Evolutionary conservation across 176 grass and related monocot species (phyloP).

Genomic region (Juncus effusus): DNA sequence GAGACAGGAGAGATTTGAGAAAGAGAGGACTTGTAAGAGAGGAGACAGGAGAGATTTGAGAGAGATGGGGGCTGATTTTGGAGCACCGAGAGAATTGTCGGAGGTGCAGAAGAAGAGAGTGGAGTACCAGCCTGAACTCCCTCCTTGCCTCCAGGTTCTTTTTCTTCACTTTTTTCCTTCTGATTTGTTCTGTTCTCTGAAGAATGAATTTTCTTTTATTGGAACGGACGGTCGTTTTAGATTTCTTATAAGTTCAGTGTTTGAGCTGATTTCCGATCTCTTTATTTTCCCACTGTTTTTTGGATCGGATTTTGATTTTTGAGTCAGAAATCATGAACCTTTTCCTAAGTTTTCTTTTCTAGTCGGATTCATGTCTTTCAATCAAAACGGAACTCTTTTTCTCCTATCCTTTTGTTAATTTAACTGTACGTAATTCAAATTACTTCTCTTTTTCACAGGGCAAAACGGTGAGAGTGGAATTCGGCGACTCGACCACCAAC

Average conservation of each 20-base stretch:
- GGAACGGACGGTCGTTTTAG: not conserved
- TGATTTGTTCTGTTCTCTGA: too few species aligned
- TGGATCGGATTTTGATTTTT: not conserved
- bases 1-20: not conserved
- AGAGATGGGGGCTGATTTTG: constrained; percentile 29
- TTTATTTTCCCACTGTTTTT: not conserved
- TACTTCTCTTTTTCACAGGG: constrained; percentile 25
- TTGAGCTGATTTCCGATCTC: constrained; percentile 3
- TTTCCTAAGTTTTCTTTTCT: too few species aligned
- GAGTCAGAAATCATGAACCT: too few species aligned
- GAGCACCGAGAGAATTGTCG: constrained; percentile 20
- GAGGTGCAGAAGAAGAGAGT: constrained; percentile 32
- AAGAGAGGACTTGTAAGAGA: not conserved
- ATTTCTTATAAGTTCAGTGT: constrained; percentile 2
- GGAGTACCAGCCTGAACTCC: constrained; percentile 28
- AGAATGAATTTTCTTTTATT: too few species aligned
- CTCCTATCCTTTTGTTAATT: too few species aligned
- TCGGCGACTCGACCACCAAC: constrained; percentile 48
- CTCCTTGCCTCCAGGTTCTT: constrained; percentile 36
- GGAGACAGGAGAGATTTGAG: not conserved
- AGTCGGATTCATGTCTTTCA: too few species aligned
- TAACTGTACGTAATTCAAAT: too few species aligned
- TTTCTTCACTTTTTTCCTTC: not conserved
- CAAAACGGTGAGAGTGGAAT: constrained; percentile 41
- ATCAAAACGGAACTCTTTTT: too few species aligned